These are phyloP conservation scores for Daedaleopsis sinensis DNA, from an alignment of 768 basidiomycete genomes.

Conservation along the genomic window DNA sequence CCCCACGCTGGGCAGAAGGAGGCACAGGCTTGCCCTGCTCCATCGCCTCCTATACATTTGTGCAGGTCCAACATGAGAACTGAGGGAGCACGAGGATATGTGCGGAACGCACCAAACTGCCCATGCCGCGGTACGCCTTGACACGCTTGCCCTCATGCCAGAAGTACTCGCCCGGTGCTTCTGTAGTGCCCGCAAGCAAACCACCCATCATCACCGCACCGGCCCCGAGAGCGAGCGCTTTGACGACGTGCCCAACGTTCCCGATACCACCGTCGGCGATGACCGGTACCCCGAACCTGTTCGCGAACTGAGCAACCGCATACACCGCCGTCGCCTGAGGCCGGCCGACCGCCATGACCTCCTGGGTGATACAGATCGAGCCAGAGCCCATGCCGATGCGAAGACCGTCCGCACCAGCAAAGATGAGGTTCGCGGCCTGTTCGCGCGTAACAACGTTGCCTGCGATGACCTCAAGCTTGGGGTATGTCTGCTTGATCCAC, in stretches of 20 bases:
- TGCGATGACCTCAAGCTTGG: slow-evolving; percentile 89
- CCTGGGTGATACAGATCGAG: slow-evolving; percentile 99
- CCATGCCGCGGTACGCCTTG: slow-evolving; percentile 99
- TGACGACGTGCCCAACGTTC: slow-evolving; percentile 97
- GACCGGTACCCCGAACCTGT: slow-evolving; percentile 92
- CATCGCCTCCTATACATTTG: slow-evolving; percentile 69
- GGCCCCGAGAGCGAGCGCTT: slow-evolving; percentile 92
- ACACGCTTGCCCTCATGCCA: slow-evolving; percentile 99
- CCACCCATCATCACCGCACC: slow-evolving; percentile 99
- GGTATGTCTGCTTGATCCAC: slow-evolving; percentile 89
- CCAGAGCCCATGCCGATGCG: slow-evolving; percentile 98
- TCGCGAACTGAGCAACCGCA: slow-evolving; percentile 91
- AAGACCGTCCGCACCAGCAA: slow-evolving; percentile 93
- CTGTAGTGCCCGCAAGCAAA: slow-evolving; percentile 91
- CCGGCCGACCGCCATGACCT: slow-evolving; percentile 98
- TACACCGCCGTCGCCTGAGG: slow-evolving; percentile 99
- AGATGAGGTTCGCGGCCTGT: slow-evolving; percentile 92
- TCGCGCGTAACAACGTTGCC: slow-evolving; percentile 99
- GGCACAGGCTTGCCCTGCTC: slow-evolving; percentile 63
- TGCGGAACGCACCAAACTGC: slow-evolving; percentile 60
- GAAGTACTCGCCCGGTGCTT: slow-evolving; percentile 98
- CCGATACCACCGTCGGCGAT: slow-evolving; percentile 95
- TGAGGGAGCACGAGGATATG: slow-evolving; percentile 15
- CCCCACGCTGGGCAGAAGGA: slow-evolving; percentile 30
- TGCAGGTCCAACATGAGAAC: neutral